These are phyloP conservation scores for Phialocephala subalpina DNA, from an alignment of 2,329 filamentous ascomycete genomes.

Conservation along the genomic window DNA sequence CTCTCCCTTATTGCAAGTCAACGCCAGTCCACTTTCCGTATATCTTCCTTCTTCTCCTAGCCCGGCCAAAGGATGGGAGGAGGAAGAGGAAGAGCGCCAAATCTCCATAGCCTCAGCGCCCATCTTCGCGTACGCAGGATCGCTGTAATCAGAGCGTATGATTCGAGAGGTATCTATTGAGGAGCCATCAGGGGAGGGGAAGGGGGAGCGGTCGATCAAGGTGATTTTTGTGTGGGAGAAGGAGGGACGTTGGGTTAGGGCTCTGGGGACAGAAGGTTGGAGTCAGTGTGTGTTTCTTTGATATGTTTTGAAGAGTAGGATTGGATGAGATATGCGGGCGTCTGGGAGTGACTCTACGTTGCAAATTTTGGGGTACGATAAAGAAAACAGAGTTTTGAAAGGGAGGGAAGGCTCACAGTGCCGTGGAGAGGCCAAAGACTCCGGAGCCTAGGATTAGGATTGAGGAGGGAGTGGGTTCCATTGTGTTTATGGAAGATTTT, in stretches of 20 bases:
- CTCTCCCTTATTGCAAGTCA: constrained; percentile 62
- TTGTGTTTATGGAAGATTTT: background rate
- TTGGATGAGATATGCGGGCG: no score
- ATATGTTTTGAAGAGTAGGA: no score
- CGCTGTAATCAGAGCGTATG: constrained; percentile 79
- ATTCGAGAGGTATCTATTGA: constrained; percentile 71
- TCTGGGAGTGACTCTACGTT: no score
- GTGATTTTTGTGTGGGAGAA: constrained; percentile 62
- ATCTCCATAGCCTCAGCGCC: constrained; percentile 73
- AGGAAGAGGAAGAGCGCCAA: constrained; percentile 59
- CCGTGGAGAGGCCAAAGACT: constrained; percentile 68
- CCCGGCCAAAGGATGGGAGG: constrained; percentile 37
- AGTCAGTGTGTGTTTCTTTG: no score
- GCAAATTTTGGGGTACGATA: no score
- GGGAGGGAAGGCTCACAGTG: no score
- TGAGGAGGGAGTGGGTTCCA: constrained; percentile 48
- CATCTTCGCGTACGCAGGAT: constrained; percentile 78
- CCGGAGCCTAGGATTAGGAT: constrained; percentile 73
- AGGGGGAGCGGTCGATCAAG: constrained; percentile 64
- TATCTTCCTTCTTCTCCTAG: constrained; percentile 73
- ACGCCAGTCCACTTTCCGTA: constrained; percentile 71
- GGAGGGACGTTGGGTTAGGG: constrained; percentile 68
- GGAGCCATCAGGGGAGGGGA: constrained; percentile 66
- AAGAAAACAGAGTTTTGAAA: no score
- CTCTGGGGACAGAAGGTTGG: no score